Evolutionary conservation across 495 filamentous ascomycete genomes (phyloP).

Genomic region (Immersiella caudata): DNA sequence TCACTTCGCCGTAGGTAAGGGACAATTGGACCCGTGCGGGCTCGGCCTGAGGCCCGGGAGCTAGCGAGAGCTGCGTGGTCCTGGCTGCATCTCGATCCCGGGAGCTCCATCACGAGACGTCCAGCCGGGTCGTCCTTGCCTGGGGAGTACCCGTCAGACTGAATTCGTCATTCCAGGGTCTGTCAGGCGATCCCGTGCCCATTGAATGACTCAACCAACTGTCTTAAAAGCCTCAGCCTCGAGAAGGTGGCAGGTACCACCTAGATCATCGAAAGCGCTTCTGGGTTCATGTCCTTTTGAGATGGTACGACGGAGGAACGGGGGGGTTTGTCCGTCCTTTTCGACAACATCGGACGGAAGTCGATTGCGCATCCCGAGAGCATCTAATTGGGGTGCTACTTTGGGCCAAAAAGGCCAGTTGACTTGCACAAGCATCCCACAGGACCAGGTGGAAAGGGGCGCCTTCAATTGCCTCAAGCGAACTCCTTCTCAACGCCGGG

Average conservation of each 20-base stretch:
- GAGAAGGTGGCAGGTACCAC: background rate
- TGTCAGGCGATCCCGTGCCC: slow-evolving; percentile 16
- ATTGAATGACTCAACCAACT: slow-evolving; percentile 20
- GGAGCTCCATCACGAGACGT: slow-evolving; percentile 12
- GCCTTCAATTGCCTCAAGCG: background rate
- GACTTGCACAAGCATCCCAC: background rate
- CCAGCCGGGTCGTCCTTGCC: background rate
- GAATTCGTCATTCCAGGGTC: slow-evolving; percentile 21
- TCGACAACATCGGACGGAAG: too few relatives aligned
- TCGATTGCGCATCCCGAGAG: too few relatives aligned
- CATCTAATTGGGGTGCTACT: too few relatives aligned
- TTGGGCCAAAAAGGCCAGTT: background rate
- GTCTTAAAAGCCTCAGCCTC: background rate
- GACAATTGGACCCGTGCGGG: background rate
- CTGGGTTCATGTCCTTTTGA: too few relatives aligned
- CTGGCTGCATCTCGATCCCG: background rate
- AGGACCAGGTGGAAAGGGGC: background rate
- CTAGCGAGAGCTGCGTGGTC: background rate
- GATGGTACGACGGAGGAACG: too few relatives aligned
- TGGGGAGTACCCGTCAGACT: background rate
- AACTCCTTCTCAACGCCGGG: background rate
- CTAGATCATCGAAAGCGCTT: too few relatives aligned
- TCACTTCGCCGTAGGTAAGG: background rate
- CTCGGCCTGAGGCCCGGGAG: background rate
- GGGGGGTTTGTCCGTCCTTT: too few relatives aligned